These are phyloP conservation scores for Serpula lacrymans DNA, from an alignment of 768 basidiomycete species.

Conservation along the genomic window DNA sequence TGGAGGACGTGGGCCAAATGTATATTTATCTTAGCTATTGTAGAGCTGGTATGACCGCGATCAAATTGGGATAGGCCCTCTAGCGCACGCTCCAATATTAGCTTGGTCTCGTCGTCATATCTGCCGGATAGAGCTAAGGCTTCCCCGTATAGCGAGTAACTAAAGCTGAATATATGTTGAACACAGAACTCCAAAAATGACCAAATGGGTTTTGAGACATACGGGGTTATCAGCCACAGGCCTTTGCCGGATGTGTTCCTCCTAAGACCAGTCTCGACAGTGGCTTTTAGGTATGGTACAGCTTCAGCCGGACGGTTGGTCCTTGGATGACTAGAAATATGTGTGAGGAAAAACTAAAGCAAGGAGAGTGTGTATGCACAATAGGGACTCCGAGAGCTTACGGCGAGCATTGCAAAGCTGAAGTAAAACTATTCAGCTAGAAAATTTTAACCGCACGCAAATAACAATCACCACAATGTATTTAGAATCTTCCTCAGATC, in stretches of 20 bases:
- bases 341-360: not conserved
- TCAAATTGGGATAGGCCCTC: slow-evolving; percentile 3
- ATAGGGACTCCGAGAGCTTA: slow-evolving; percentile 1
- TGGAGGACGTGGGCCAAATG: slow-evolving; percentile 14
- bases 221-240: not conserved
- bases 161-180: not conserved
- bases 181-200: not conserved
- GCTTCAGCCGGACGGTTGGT: slow-evolving; percentile 7
- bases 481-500: too few relatives aligned
- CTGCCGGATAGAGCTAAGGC: slow-evolving; percentile 8
- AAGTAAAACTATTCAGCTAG: too few relatives aligned
- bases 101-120: slow-evolving; percentile 8
- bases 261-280: slow-evolving; percentile 1
- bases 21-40: slow-evolving; percentile 2
- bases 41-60: not conserved
- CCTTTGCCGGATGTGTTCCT: slow-evolving; percentile 1
- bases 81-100: slow-evolving; percentile 2
- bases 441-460: too few relatives aligned
- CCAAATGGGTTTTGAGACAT: slow-evolving; percentile 5
- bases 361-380: slow-evolving; percentile 1
- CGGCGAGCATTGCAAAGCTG: slow-evolving; percentile 3
- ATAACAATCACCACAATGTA: too few relatives aligned
- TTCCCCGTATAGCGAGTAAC: slow-evolving; percentile 1
- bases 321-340: slow-evolving; percentile 1
- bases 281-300: slow-evolving; percentile 2